A percentile compares a stretch with the other conserved stretches of the same genome.
Evolutionary conservation across 2,329 filamentous ascomycete genomes (phyloP).

Genomic region (Mollisiaceae sp.): DNA sequence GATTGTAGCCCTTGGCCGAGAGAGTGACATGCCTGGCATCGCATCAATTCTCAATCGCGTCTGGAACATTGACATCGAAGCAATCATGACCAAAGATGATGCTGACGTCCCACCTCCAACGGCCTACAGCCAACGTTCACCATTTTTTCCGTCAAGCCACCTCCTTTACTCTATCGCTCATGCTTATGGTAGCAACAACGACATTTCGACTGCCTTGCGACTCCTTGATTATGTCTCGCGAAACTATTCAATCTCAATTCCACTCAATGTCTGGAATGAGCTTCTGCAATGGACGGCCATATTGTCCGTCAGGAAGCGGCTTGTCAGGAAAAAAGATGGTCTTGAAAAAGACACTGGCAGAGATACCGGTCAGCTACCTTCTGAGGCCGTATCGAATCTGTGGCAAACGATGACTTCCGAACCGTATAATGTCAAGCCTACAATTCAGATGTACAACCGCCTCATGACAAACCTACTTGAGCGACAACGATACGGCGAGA

Average conservation of each 20-base stretch:
- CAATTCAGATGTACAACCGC: conserved; percentile 36
- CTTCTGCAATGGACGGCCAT: conserved; percentile 72
- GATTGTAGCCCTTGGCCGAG: conserved; percentile 56
- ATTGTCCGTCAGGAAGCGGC: conserved; percentile 44
- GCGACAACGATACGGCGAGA: conserved; percentile 26
- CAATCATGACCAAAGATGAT: conserved; percentile 22
- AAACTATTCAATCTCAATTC: conserved; percentile 62
- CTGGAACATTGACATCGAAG: conserved; percentile 53
- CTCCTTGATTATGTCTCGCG: conserved; percentile 67
- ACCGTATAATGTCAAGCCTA: conserved; percentile 40
- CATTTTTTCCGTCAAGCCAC: conserved; percentile 60
- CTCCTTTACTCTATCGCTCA: conserved; percentile 73
- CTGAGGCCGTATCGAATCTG: conserved; percentile 31
- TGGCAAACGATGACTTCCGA: conserved; percentile 39
- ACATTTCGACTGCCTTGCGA: conserved; percentile 62
- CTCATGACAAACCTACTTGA: conserved; percentile 32
- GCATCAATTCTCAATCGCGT: conserved; percentile 54
- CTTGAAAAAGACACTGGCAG: conserved; percentile 9
- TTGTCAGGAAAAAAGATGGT: not conserved
- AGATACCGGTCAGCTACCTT: conserved; percentile 29
- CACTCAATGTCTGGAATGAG: conserved; percentile 65
- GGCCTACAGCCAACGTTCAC: conserved; percentile 52
- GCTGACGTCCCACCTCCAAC: conserved; percentile 42
- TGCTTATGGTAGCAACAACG: conserved; percentile 68
- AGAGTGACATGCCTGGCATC: conserved; percentile 54